phyloP scores from a whole-genome alignment of 768 basidiomycete species.

The Pluteus cervinus region DNA sequence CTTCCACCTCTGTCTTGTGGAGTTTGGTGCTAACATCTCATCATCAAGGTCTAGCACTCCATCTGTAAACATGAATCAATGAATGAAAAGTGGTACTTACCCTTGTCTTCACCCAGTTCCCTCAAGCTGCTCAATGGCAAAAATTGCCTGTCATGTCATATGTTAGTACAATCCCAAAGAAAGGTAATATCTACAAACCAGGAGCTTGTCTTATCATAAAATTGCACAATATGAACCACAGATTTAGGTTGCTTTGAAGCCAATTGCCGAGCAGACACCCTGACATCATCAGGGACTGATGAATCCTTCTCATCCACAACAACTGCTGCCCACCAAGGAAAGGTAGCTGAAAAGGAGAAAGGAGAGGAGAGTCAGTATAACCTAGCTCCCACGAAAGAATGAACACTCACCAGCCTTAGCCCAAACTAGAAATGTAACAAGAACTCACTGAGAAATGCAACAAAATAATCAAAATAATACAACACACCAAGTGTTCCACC shows the following conservation, averaged over 20 bases:
- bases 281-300: conserved; percentile 43
- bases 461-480: background rate
- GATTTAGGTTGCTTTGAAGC: conserved; percentile 31
- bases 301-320: conserved; percentile 59
- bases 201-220: conserved; percentile 63
- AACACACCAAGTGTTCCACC: conserved; percentile 60
- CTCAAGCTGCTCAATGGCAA: conserved; percentile 50
- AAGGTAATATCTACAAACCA: conserved; percentile 37
- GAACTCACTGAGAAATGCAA: conserved; percentile 1
- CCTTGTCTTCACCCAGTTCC: conserved; percentile 60
- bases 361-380: conserved; percentile 2
- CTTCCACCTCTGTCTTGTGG: conserved; percentile 58
- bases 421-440: conserved; percentile 54
- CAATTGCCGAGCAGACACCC: conserved; percentile 19
- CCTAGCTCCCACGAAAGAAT: conserved; percentile 1
- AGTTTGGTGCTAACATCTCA: conserved; percentile 48
- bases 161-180: background rate
- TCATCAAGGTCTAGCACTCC: conserved; percentile 52
- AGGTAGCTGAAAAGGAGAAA: conserved; percentile 43
- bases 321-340: conserved; percentile 86
- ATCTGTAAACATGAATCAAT: background rate
- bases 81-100: conserved; percentile 32
- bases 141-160: conserved; percentile 47
- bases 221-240: conserved; percentile 63
- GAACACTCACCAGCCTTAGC: conserved; percentile 60